phyloP scores from a whole-genome alignment of 441 rosid genomes.

The Melastoma candidum region DNA sequence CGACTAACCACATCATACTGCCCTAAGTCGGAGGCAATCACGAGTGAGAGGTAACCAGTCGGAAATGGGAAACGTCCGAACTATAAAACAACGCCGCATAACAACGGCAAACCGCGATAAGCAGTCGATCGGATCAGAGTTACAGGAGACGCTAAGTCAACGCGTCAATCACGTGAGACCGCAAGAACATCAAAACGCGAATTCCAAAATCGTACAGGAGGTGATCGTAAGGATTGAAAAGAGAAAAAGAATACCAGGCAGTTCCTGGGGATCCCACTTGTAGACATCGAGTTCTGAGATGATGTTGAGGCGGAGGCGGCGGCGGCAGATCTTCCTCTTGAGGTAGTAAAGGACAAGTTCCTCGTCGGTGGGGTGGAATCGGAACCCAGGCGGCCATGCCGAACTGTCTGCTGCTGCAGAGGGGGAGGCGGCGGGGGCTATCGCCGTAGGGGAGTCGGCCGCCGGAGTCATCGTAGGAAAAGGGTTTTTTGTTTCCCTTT shows the following conservation, averaged over 20 bases:
- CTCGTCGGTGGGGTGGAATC: slow-evolving; percentile 90
- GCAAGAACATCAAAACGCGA: background rate
- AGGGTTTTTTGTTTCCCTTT: too few relatives aligned
- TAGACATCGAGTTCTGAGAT: slow-evolving; percentile 74
- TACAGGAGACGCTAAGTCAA: background rate
- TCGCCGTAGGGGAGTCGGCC: too few relatives aligned
- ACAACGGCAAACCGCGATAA: background rate
- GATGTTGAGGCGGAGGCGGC: slow-evolving; percentile 40
- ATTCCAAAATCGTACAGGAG: background rate
- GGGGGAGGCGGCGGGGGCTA: too few relatives aligned
- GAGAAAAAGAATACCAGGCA: slow-evolving; percentile 46
- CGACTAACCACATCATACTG: background rate
- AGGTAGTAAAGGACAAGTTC: slow-evolving; percentile 71
- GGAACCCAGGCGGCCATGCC: slow-evolving; percentile 78
- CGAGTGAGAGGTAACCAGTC: too few relatives aligned
- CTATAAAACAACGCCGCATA: background rate
- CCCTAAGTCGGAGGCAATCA: too few relatives aligned
- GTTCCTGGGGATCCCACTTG: slow-evolving; percentile 81
- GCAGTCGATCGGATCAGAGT: background rate
- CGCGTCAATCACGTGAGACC: background rate
- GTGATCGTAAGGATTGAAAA: background rate
- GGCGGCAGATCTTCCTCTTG: slow-evolving; percentile 71
- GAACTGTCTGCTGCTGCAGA: slow-evolving; percentile 18
- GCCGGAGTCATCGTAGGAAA: too few relatives aligned
- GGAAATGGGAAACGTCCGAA: too few relatives aligned